A percentile compares a stretch with the other conserved stretches of the same genome.
phyloP scores from a whole-genome alignment of 1,284 basidiomycete genomes.

The Ganoderma lucidum region DNA sequence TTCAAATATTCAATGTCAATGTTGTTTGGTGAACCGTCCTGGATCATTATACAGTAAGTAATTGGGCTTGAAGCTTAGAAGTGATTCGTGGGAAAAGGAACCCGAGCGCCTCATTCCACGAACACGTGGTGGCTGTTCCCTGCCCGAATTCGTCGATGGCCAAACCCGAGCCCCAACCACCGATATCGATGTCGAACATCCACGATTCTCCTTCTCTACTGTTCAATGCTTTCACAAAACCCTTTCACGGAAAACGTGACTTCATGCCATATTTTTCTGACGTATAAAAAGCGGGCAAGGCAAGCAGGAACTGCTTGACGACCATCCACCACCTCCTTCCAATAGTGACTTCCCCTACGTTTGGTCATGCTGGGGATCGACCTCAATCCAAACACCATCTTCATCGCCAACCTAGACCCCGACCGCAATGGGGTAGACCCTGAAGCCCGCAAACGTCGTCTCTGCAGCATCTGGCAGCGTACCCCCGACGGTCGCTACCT shows the following conservation, averaged over 20 bases:
- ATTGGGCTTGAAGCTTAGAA: too few relatives aligned
- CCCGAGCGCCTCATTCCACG: too few relatives aligned
- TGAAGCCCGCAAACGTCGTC: slow-evolving; percentile 20
- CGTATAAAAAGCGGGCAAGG: neutral
- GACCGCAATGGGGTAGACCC: neutral
- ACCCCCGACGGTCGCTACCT: slow-evolving; percentile 38
- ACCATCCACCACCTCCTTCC: neutral
- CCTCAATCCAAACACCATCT: neutral
- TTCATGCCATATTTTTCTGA: neutral
- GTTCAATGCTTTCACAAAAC: neutral
- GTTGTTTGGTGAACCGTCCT: neutral
- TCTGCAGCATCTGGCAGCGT: slow-evolving; percentile 34
- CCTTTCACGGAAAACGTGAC: neutral
- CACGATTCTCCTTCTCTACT: neutral
- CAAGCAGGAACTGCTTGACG: neutral
- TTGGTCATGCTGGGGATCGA: neutral
- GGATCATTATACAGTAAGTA: too few relatives aligned
- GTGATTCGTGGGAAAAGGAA: neutral
- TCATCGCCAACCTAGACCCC: neutral
- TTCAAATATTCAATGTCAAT: neutral
- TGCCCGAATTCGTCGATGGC: neutral
- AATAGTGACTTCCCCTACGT: neutral
- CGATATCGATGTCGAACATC: neutral
- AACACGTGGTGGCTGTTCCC: slow-evolving; percentile 2
- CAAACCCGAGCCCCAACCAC: neutral